phyloP scores from a whole-genome alignment of 371 early-diverging fungal species.

The Rhizomucor pusillus region DNA sequence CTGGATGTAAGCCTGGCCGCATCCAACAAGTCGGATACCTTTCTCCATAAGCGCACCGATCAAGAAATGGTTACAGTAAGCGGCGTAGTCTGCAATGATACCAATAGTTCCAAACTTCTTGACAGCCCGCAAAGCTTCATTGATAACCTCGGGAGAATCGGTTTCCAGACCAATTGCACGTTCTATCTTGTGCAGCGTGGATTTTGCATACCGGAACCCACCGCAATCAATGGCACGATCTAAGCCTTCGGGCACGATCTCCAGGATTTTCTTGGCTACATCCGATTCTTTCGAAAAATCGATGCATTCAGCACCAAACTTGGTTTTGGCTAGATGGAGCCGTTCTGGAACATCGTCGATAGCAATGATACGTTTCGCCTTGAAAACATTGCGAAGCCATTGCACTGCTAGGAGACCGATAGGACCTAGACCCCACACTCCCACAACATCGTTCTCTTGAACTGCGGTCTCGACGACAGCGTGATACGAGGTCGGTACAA shows the following conservation, averaged over 20 bases:
- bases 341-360: slow-evolving; percentile 54
- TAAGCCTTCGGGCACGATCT: slow-evolving; percentile 43
- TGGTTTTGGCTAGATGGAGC: slow-evolving; percentile 37
- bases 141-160: slow-evolving; percentile 55
- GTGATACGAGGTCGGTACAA: slow-evolving; percentile 61
- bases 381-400: slow-evolving; percentile 47
- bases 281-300: slow-evolving; percentile 43
- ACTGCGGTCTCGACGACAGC: slow-evolving; percentile 42
- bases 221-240: slow-evolving; percentile 58
- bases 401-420: slow-evolving; percentile 52
- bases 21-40: slow-evolving; percentile 48
- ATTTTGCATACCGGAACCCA: slow-evolving; percentile 55
- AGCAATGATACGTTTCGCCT: slow-evolving; percentile 52
- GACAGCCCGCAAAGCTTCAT: slow-evolving; percentile 45
- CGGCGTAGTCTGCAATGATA: slow-evolving; percentile 53
- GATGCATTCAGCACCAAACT: slow-evolving; percentile 45
- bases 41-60: slow-evolving; percentile 68
- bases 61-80: slow-evolving; percentile 50
- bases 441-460: slow-evolving; percentile 46
- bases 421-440: slow-evolving; percentile 62
- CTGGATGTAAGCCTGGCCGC: slow-evolving; percentile 59
- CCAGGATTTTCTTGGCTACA: slow-evolving; percentile 34
- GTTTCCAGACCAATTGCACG: slow-evolving; percentile 55
- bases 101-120: slow-evolving; percentile 51
- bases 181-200: slow-evolving; percentile 46